phyloP scores from a whole-genome alignment of 2,329 filamentous ascomycete species.

The Thielaviopsis ethacetica region DNA sequence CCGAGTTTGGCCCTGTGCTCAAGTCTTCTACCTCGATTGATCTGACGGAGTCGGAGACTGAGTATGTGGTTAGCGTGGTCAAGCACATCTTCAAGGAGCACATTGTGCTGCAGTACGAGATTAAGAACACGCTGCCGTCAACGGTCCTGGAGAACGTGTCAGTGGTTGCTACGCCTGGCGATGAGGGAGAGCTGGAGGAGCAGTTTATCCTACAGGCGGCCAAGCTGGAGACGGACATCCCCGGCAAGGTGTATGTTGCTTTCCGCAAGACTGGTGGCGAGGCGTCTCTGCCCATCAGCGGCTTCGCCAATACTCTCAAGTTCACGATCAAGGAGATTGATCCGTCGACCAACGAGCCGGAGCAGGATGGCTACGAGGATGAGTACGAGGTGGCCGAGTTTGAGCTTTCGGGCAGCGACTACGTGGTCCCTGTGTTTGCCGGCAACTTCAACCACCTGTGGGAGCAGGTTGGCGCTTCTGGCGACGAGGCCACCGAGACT shows the following conservation, averaged over 20 bases:
- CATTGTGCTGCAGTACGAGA: conserved; percentile 86
- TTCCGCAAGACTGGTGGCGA: conserved; percentile 74
- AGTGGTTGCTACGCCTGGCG: conserved; percentile 60
- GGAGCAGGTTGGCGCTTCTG: conserved; percentile 80
- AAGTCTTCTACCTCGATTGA: conserved; percentile 79
- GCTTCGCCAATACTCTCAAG: conserved; percentile 84
- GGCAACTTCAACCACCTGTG: conserved; percentile 92
- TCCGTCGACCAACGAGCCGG: conserved; percentile 79
- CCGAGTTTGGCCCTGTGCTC: conserved; percentile 74
- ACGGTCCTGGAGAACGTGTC: conserved; percentile 84
- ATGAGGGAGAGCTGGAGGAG: conserved; percentile 73
- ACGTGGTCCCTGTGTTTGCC: conserved; percentile 82
- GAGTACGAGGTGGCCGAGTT: conserved; percentile 95
- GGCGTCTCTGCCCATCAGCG: conserved; percentile 57
- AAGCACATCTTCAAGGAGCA: conserved; percentile 99
- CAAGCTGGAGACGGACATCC: conserved; percentile 66
- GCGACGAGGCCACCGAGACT: conserved; percentile 83
- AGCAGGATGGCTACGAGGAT: conserved; percentile 86
- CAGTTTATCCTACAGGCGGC: conserved; percentile 87
- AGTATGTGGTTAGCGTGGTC: conserved; percentile 84
- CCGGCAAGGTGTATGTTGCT: conserved; percentile 86
- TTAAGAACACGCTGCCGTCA: conserved; percentile 91
- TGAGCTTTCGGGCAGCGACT: conserved; percentile 81
- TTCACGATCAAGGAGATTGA: conserved; percentile 98
- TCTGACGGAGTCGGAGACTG: conserved; percentile 90